Evolutionary conservation across 2,329 filamentous ascomycete genomes (phyloP), one percentile per base, ranked within the genome.

Genomic region (Aspergillus fumigatus): DNA sequence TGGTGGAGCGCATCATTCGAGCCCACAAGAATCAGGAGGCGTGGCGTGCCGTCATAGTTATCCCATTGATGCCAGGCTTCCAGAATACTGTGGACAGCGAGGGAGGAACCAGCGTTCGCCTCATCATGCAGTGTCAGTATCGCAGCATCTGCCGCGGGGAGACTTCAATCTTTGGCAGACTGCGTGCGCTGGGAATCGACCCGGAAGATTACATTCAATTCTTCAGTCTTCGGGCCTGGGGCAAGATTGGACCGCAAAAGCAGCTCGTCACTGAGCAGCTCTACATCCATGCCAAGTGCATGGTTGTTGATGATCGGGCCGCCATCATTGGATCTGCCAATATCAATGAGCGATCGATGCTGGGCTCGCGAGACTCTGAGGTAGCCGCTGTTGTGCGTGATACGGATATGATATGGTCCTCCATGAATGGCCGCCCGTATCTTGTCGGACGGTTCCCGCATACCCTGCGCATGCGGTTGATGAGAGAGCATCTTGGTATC

Each of bases 41-140:
- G 54, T 99, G 94, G 94, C 87, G 90, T 61, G 91, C 89, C 41
- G 87, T 92, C 58, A 88, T 97, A 61, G 76, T 97, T 59, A 95
- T 99, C 57, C 94, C 94, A 1, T 80, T 99, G 32, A 95, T 99
- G 86, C 94, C 94, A n/a, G 94, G 94, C 2, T 99, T 97, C 75
- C 92, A 97, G 74, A 97, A 96, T 68, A 95, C 92, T 0, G 93
- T 99, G 21, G 92, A 96, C 64, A 88, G 91, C 62, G 90, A 94
- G 66, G 93, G 97, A 64, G 94, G 94, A 43, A 96, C 90, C 38
- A 97, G 92, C 75, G 89, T 99, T 45, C 87, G 94, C 54, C 78
- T 97, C 60, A 99, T 97, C 71, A 91, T 99, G 84, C 92, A 96
- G 74, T 97, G 92, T 70, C 94, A 99, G 74, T 97, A 92, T 74